These are phyloP conservation scores for Coelastrella sp. DNA, from an alignment of 139 green algal genomes.

Conservation along the genomic window DNA sequence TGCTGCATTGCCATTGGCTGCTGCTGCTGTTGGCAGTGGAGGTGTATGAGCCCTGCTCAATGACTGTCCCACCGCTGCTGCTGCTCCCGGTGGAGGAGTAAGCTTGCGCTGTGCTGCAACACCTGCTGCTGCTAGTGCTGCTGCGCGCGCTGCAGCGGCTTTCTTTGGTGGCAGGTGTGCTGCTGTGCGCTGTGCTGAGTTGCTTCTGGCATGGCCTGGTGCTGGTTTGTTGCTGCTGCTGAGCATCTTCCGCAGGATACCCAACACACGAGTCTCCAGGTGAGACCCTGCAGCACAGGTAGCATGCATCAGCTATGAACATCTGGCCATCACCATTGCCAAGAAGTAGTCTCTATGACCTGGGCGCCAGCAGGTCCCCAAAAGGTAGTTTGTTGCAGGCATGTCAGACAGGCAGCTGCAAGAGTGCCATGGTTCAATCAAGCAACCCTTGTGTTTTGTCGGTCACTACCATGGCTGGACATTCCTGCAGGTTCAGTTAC, in stretches of 20 bases:
- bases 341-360: too few species aligned
- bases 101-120: background rate
- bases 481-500: too few species aligned
- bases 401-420: too few species aligned
- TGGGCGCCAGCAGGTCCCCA: too few species aligned
- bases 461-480: too few species aligned
- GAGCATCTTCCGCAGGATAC: conserved; percentile 85
- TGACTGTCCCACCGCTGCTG: too few species aligned
- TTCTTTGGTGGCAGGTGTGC: conserved; percentile 16
- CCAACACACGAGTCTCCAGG: conserved; percentile 87
- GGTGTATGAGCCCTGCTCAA: too few species aligned
- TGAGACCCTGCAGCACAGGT: conserved; percentile 74
- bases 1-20: background rate
- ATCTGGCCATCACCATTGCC: too few species aligned
- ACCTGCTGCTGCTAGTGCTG: conserved; percentile 25
- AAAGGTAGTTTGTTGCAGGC: too few species aligned
- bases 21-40: background rate
- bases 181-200: background rate
- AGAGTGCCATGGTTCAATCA: too few species aligned
- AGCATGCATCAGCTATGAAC: too few species aligned
- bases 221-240: conserved; percentile 38
- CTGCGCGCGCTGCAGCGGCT: conserved; percentile 16
- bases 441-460: too few species aligned
- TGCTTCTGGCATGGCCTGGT: background rate
- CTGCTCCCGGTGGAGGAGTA: background rate